phyloP scores from a whole-genome alignment of 305 asterid genomes.

The Fraxinus nigra region DNA sequence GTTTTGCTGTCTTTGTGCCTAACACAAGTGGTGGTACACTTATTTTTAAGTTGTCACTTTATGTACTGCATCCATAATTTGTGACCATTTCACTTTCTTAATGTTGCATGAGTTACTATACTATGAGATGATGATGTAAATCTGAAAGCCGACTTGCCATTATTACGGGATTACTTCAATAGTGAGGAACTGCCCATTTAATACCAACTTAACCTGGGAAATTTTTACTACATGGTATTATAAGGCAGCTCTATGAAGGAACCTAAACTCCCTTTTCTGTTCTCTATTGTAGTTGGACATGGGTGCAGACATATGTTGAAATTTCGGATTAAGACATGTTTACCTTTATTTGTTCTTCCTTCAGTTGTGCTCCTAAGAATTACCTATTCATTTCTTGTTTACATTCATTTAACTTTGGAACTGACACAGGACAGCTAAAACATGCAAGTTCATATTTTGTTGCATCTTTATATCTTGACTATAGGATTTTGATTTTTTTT shows the following conservation, averaged over 20 bases:
- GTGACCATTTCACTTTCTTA: background rate
- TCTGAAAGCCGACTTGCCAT: background rate
- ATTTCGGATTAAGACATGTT: background rate
- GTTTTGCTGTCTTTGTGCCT: background rate
- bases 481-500: constrained; percentile 8
- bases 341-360: constrained; percentile 1
- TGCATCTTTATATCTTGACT: background rate
- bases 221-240: no score
- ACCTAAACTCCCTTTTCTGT: background rate
- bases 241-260: constrained; percentile 10
- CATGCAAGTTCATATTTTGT: background rate
- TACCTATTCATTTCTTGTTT: background rate
- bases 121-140: background rate
- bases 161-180: background rate
- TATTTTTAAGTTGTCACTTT: background rate
- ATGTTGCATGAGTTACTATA: constrained; percentile 3
- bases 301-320: constrained; percentile 7
- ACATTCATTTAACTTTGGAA: background rate
- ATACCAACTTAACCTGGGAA: background rate
- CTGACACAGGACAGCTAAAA: background rate
- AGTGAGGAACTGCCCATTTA: background rate
- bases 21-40: background rate
- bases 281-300: background rate
- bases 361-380: background rate
- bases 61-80: constrained; percentile 5